These are phyloP conservation scores for Nigrospora oryzae DNA, from an alignment of 2,329 filamentous ascomycete species.

Conservation along the genomic window DNA sequence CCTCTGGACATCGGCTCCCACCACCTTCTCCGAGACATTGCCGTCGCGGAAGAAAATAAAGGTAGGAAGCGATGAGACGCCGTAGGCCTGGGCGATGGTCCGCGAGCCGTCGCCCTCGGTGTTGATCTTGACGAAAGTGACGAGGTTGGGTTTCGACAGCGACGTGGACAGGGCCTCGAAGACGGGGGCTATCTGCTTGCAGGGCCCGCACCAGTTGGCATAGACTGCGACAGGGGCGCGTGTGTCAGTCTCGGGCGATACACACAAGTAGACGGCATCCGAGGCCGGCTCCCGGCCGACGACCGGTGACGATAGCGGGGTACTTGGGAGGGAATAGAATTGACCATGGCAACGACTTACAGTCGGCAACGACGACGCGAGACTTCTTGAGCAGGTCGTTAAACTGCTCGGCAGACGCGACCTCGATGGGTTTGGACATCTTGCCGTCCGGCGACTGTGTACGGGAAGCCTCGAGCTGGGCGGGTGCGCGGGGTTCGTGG, in stretches of 20 bases:
- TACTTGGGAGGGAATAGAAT: slow-evolving; percentile 4
- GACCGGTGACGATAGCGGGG: slow-evolving; percentile 17
- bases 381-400: slow-evolving; percentile 60
- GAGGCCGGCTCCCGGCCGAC: too few species aligned
- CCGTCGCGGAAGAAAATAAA: slow-evolving; percentile 81
- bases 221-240: slow-evolving; percentile 51
- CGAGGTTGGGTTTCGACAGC: slow-evolving; percentile 61
- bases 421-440: slow-evolving; percentile 35
- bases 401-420: slow-evolving; percentile 55
- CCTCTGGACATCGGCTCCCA: slow-evolving; percentile 64
- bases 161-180: slow-evolving; percentile 69
- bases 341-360: slow-evolving; percentile 44
- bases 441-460: slow-evolving; percentile 10
- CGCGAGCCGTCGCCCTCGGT: slow-evolving; percentile 57
- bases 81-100: slow-evolving; percentile 65
- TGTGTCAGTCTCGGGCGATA: slow-evolving; percentile 3
- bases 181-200: slow-evolving; percentile 73
- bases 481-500: slow-evolving; percentile 1
- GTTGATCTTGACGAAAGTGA: slow-evolving; percentile 85
- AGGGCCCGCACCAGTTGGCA: slow-evolving; percentile 78
- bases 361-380: slow-evolving; percentile 78
- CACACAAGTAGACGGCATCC: too few species aligned
- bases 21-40: slow-evolving; percentile 57
- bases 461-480: background rate
- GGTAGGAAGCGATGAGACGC: slow-evolving; percentile 74